Percentiles rank a stretch among this genome's conserved stretches.
Conservation (phyloP, 1,139 yeast species). For the Neolecta irregularis region DNA sequence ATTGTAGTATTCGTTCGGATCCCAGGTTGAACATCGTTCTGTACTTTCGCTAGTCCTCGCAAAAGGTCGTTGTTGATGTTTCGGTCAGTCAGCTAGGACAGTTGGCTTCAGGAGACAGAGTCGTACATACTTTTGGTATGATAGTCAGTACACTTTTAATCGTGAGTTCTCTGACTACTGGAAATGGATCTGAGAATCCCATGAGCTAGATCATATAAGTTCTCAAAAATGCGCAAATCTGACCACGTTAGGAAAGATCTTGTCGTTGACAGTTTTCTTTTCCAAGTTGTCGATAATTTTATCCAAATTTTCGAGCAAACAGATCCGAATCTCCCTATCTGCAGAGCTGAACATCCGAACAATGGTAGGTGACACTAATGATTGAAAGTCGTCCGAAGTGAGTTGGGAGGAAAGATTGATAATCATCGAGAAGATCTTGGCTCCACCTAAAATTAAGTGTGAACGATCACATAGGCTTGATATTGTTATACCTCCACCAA, state of each 20-base stretch:
- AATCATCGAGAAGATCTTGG: slow-evolving; percentile 13
- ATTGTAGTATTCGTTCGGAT: slow-evolving; percentile 77
- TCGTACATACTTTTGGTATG: slow-evolving; percentile 47
- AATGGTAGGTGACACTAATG: slow-evolving; percentile 45
- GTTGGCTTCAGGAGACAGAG: neutral
- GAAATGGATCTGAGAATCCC: slow-evolving; percentile 77
- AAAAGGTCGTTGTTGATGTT: slow-evolving; percentile 77
- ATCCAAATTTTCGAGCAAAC: slow-evolving; percentile 50
- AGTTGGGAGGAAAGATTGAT: slow-evolving; percentile 29
- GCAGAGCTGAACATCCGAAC: slow-evolving; percentile 46
- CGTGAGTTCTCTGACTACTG: slow-evolving; percentile 66
- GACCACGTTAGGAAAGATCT: slow-evolving; percentile 49
- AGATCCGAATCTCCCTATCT: slow-evolving; percentile 63
- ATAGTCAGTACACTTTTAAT: slow-evolving; percentile 52
- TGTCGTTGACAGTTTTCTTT: slow-evolving; percentile 42
- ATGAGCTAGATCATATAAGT: slow-evolving; percentile 21
- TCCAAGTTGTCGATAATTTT: slow-evolving; percentile 37
- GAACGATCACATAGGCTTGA: neutral
- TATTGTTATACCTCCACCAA: slow-evolving; percentile 15
- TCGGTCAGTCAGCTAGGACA: slow-evolving; percentile 51
- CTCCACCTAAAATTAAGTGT: slow-evolving; percentile 12
- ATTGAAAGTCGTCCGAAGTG: slow-evolving; percentile 29
- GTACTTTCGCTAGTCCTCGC: slow-evolving; percentile 71
- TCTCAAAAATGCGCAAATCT: neutral
- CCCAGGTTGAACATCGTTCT: slow-evolving; percentile 67